These are phyloP conservation scores for Saccharomycopsis hybrid DNA, from an alignment of 1,139 yeast species.

Conservation along the genomic window DNA sequence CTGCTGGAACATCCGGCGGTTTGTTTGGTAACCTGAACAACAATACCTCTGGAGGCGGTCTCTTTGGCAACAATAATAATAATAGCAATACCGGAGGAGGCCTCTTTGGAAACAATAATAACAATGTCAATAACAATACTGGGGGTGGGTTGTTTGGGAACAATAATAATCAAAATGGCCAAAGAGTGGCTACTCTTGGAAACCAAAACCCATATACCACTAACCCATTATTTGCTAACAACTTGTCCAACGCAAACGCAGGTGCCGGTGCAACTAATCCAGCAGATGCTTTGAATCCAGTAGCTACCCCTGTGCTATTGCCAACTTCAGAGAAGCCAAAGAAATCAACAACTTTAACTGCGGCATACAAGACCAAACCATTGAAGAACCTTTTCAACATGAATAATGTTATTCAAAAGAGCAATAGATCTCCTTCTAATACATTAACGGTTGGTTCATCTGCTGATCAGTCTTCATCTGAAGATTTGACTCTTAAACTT, in stretches of 20 bases:
- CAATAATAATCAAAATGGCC: conserved; percentile 8
- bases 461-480: not conserved
- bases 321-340: conserved; percentile 37
- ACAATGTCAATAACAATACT: conserved; percentile 11
- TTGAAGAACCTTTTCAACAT: conserved; percentile 12
- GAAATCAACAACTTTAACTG: conserved; percentile 52
- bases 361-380: conserved; percentile 52
- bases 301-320: conserved; percentile 41
- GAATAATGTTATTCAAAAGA: conserved; percentile 3
- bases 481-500: conserved; percentile 4
- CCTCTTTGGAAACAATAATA: conserved; percentile 23
- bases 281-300: conserved; percentile 39
- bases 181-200: conserved; percentile 31
- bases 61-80: conserved; percentile 19
- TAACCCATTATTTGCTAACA: conserved; percentile 51
- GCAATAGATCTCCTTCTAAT: conserved; percentile 39
- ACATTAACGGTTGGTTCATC: conserved; percentile 28
- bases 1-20: conserved; percentile 18
- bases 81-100: conserved; percentile 19
- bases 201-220: conserved; percentile 69
- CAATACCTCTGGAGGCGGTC: too few species aligned
- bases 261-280: not conserved
- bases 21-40: too few species aligned
- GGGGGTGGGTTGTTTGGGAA: conserved; percentile 24
- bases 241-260: conserved; percentile 22